Percentiles rank a stretch among this genome's conserved stretches.
phyloP scores from a whole-genome alignment of 495 filamentous ascomycete species.

The Thozetella sp. region DNA sequence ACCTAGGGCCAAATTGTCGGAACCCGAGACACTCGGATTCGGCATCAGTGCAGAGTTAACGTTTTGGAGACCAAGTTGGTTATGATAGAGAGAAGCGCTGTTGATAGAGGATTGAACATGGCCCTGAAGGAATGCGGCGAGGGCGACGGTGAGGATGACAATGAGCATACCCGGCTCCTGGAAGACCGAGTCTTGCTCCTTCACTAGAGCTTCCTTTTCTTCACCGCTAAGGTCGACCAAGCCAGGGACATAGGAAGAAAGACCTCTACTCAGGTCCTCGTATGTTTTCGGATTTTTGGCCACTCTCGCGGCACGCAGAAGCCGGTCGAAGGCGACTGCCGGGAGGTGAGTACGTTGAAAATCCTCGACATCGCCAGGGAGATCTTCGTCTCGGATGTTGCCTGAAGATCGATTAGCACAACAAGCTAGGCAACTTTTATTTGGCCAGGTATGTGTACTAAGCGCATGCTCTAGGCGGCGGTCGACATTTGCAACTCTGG shows the following conservation, averaged over 20 bases:
- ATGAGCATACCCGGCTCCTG: slow-evolving; percentile 21
- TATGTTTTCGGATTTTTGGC: background rate
- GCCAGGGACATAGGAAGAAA: background rate
- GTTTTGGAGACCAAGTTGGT: background rate
- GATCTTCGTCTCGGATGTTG: background rate
- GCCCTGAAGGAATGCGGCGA: slow-evolving; percentile 27
- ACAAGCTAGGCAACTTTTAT: no score
- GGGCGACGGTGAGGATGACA: slow-evolving; percentile 28
- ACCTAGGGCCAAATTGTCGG: slow-evolving; percentile 5
- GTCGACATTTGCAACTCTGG: no score
- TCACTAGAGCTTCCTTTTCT: slow-evolving; percentile 14
- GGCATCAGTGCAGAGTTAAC: background rate
- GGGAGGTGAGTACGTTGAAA: background rate
- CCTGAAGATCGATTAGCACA: no score
- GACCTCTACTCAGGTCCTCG: background rate
- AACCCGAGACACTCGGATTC: background rate
- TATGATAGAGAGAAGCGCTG: slow-evolving; percentile 4
- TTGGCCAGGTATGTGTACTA: no score
- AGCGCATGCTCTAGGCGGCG: no score
- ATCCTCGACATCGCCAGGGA: background rate
- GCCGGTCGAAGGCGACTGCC: background rate
- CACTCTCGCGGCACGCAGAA: background rate
- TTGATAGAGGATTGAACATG: slow-evolving; percentile 9
- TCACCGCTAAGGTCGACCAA: background rate
- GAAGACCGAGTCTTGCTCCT: slow-evolving; percentile 23